Evolutionary conservation across 2,329 filamentous ascomycete genomes (phyloP).

Genomic region (Colletotrichum sp.): DNA sequence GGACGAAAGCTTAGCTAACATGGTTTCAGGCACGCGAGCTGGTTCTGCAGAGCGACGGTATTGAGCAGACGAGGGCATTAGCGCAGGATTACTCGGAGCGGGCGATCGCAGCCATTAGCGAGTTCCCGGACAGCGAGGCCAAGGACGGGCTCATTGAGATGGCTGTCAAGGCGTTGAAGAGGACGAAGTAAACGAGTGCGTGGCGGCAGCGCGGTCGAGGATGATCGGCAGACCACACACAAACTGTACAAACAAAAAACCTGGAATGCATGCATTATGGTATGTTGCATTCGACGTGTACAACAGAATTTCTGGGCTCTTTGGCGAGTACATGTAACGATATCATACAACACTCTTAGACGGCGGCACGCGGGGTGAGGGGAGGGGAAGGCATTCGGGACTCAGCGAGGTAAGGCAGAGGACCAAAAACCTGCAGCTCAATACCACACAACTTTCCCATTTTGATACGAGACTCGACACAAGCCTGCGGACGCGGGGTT

Average conservation of each 20-base stretch:
- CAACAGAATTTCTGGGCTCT: slow-evolving; percentile 15
- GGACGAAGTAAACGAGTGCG: slow-evolving; percentile 71
- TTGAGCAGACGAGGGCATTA: slow-evolving; percentile 89
- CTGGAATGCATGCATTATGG: slow-evolving; percentile 15
- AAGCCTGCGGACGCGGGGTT: background rate
- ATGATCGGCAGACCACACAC: background rate
- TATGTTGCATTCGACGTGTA: slow-evolving; percentile 19
- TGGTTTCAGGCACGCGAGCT: slow-evolving; percentile 77
- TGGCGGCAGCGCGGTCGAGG: background rate
- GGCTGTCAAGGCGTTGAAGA: slow-evolving; percentile 89
- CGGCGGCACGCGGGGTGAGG: background rate
- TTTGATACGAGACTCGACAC: background rate
- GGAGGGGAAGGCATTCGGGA: background rate
- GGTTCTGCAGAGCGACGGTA: slow-evolving; percentile 82
- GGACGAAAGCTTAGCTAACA: slow-evolving; percentile 21
- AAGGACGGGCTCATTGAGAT: slow-evolving; percentile 92
- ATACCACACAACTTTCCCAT: slow-evolving; percentile 7
- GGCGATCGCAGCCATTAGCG: slow-evolving; percentile 81
- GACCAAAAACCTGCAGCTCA: slow-evolving; percentile 7
- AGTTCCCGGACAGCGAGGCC: slow-evolving; percentile 92
- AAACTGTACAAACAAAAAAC: slow-evolving; percentile 9
- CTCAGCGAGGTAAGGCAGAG: background rate
- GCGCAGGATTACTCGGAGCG: slow-evolving; percentile 91
- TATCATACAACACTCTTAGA: slow-evolving; percentile 20
- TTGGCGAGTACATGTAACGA: slow-evolving; percentile 21